Evolutionary conservation across 805 yeast genomes (phyloP).

Genomic region (Cyberlindnera mrakii): DNA sequence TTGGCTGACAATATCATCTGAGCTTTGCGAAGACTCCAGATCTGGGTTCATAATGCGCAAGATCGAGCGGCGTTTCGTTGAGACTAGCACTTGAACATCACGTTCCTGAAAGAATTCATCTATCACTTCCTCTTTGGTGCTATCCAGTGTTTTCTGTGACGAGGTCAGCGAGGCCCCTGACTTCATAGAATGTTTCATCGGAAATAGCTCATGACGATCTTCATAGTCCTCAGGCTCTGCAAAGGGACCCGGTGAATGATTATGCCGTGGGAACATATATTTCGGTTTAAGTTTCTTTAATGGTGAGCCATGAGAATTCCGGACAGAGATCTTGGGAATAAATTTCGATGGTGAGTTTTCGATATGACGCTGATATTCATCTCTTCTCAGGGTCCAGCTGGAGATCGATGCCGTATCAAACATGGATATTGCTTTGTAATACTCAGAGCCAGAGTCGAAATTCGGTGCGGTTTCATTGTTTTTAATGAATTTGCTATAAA

Average conservation of each 20-base stretch:
- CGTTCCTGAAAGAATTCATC: constrained; percentile 40
- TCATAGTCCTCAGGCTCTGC: constrained; percentile 22
- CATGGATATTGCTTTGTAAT: constrained; percentile 15
- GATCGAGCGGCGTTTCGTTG: constrained; percentile 55
- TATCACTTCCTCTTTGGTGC: constrained; percentile 22
- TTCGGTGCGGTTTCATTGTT: neutral
- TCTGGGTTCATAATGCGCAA: constrained; percentile 63
- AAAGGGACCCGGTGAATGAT: constrained; percentile 6
- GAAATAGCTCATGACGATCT: constrained; percentile 16
- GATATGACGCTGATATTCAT: constrained; percentile 10
- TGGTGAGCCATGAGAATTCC: neutral
- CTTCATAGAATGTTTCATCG: constrained; percentile 9
- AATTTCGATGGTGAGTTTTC: neutral
- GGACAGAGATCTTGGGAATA: neutral
- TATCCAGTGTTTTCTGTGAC: neutral
- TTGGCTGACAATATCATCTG: constrained; percentile 9
- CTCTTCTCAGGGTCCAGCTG: constrained; percentile 21
- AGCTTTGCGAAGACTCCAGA: constrained; percentile 8
- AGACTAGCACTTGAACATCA: constrained; percentile 69
- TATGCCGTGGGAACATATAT: too few relatives aligned
- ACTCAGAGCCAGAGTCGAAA: constrained; percentile 11
- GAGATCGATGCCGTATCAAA: constrained; percentile 21
- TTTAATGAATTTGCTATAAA: constrained; percentile 10
- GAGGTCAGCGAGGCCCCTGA: constrained; percentile 9
- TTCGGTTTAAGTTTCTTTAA: neutral